Evolutionary conservation across 2,329 filamentous ascomycete species (phyloP).

Genomic region (Penicillium vulpinum): DNA sequence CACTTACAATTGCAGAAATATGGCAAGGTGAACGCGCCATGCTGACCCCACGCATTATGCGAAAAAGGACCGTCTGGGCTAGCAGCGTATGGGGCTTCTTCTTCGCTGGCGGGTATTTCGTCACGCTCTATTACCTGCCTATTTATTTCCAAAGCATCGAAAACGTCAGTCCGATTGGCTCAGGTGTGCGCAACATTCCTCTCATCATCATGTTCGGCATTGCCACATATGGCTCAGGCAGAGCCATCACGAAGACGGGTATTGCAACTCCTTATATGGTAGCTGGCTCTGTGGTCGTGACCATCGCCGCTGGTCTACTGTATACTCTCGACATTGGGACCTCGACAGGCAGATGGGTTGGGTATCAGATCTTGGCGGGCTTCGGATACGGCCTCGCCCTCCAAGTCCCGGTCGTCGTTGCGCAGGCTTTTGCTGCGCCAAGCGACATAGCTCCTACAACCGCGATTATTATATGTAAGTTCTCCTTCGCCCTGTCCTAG

Average conservation of each 20-base stretch:
- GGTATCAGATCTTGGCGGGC: constrained; percentile 39
- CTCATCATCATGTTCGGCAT: constrained; percentile 38
- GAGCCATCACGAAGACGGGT: constrained; percentile 26
- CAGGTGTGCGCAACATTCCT: constrained; percentile 47
- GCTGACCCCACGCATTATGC: constrained; percentile 39
- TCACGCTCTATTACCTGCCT: constrained; percentile 49
- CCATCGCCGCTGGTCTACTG: constrained; percentile 34
- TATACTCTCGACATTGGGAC: constrained; percentile 35
- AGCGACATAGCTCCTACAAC: background rate
- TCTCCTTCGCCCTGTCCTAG: background rate
- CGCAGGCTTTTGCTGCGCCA: constrained; percentile 12
- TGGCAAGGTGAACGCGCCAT: constrained; percentile 44
- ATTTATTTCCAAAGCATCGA: constrained; percentile 50
- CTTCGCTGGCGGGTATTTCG: constrained; percentile 36
- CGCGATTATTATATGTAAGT: background rate
- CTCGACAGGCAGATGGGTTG: constrained; percentile 36
- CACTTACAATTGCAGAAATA: constrained; percentile 40
- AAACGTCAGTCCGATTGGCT: constrained; percentile 33
- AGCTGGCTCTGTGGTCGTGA: constrained; percentile 22
- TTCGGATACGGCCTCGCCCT: constrained; percentile 27
- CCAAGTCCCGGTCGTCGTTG: constrained; percentile 26
- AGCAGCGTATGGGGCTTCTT: constrained; percentile 40
- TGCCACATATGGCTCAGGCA: constrained; percentile 29
- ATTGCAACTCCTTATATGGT: constrained; percentile 29
- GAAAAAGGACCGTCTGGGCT: constrained; percentile 35